Percentiles rank a stretch among this genome's conserved stretches.
phyloP scores from a whole-genome alignment of 148 eudicot species.

The Bassia scoparia region DNA sequence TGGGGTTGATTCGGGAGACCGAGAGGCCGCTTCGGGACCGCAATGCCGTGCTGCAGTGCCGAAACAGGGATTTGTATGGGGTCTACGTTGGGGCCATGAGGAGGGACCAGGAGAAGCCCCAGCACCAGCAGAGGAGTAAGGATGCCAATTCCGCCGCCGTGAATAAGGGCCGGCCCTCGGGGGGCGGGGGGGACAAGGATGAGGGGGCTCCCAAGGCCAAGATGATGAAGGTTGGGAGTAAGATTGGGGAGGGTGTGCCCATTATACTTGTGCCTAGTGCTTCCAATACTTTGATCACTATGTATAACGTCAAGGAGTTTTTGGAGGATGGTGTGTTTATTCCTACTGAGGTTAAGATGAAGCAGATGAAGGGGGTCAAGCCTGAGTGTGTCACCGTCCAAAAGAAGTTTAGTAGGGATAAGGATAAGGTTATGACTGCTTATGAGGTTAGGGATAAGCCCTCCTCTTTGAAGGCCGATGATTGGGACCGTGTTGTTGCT shows the following conservation, averaged over 20 bases:
- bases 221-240: constrained; percentile 54
- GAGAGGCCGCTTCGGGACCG: constrained; percentile 77
- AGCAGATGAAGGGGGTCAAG: constrained; percentile 78
- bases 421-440: constrained; percentile 67
- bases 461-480: constrained; percentile 68
- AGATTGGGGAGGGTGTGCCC: constrained; percentile 91
- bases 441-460: constrained; percentile 98
- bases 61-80: constrained; percentile 56
- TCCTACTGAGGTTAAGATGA: constrained; percentile 79
- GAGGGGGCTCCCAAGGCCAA: constrained; percentile 46
- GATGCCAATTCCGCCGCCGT: constrained; percentile 34
- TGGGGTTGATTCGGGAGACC: constrained; percentile 36
- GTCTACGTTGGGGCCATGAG: constrained; percentile 50
- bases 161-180: constrained; percentile 29
- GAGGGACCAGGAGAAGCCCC: constrained; percentile 74
- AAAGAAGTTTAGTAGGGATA: constrained; percentile 94
- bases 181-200: constrained; percentile 36
- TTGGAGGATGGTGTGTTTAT: constrained; percentile 90
- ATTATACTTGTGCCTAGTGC: constrained; percentile 93
- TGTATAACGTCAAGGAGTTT: constrained; percentile 93
- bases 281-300: constrained; percentile 75
- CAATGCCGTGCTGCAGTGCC: constrained; percentile 49
- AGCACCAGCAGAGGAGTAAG: constrained; percentile 82
- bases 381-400: constrained; percentile 95
- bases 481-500: constrained; percentile 96